Conservation (phyloP, 140 eudicot species). For the Bidens hawaiensis region DNA sequence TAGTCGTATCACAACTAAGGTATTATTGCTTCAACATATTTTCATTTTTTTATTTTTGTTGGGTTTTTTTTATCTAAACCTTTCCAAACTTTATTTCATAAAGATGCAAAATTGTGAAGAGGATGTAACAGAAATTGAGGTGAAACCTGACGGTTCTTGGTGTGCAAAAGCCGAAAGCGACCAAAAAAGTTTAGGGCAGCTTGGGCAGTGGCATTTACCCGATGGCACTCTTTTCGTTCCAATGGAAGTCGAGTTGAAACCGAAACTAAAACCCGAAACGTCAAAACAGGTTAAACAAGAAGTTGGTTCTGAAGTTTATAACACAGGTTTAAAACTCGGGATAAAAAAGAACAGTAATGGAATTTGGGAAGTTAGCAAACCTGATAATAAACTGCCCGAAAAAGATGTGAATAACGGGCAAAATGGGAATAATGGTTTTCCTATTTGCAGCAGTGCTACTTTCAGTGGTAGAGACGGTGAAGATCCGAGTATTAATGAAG, state of each 20-base stretch:
- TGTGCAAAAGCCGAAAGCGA: conserved; percentile 70
- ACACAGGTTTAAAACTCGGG: conserved; percentile 64
- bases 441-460: conserved; percentile 86
- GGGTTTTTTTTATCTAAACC: not conserved
- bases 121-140: conserved; percentile 83
- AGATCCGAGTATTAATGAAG: conserved; percentile 82
- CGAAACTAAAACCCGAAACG: conserved; percentile 45
- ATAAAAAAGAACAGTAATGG: conserved; percentile 78
- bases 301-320: conserved; percentile 60
- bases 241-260: conserved; percentile 42
- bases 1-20: conserved; percentile 73
- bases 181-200: conserved; percentile 60
- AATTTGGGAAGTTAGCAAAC: conserved; percentile 75
- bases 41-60: not conserved
- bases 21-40: conserved; percentile 20
- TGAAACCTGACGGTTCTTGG: conserved; percentile 93
- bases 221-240: conserved; percentile 59
- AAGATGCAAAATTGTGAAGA: conserved; percentile 76
- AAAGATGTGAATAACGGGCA: conserved; percentile 29
- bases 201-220: conserved; percentile 80
- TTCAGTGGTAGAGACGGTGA: conserved; percentile 83
- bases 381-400: conserved; percentile 34
- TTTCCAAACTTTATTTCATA: not conserved
- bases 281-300: conserved; percentile 63
- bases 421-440: conserved; percentile 37